Base-by-base conservation (phyloP, 768 basidiomycete genomes). In the Collybia nuda region DNA sequence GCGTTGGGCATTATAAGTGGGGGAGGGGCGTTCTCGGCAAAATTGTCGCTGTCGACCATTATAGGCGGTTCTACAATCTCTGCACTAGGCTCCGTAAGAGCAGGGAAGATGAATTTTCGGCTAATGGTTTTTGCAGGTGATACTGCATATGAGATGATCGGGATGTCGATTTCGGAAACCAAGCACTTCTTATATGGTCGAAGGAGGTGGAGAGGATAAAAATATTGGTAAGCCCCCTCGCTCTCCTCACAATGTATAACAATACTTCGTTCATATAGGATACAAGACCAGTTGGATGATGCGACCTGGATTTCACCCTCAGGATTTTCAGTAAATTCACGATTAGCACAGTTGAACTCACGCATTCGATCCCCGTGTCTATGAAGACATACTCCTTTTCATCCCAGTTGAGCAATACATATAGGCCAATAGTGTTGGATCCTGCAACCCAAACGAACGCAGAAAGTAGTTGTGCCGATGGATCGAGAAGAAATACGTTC, bases 261-360 rank as follows among this genome's bases (percentile, higher is more conserved):
- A 51, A 89, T 85, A 54, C 85, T 78, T 26, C 62, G 56, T 55
- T 88, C 77, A 58, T 78, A 80, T 8, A 88, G 65, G 41, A 88
- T 88, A 58, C 86, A 89, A 19, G 85, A 87, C 87, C 87, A 89
- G 51, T 88, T 88, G 8, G 86, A 84, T 17, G 84, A 85, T 61
- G 76, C 71, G 11, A 79, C 74, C 86, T 88, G 41, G 18, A 18
- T 17, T 32, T 32, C 32, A 11, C 3, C 7, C 14, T 11, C 32
- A 22, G 36, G 15, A 24, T 32, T 24, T 29, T 43, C n/a, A 44
- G 39, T 2, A 48, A 41, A 21, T 19, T 14, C 32, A 11, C 26
- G 50, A 38, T 18, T 40, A 38, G 38, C 18, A 44, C 41, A 35
- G 19, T 17, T 55, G 36, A 7, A 80, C 86, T 69, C 60, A 88